A percentile compares a stretch with the other conserved stretches of the same genome.
Conservation (phyloP, 2,329 filamentous ascomycete genomes). For the Aureobasidium sp. region DNA sequence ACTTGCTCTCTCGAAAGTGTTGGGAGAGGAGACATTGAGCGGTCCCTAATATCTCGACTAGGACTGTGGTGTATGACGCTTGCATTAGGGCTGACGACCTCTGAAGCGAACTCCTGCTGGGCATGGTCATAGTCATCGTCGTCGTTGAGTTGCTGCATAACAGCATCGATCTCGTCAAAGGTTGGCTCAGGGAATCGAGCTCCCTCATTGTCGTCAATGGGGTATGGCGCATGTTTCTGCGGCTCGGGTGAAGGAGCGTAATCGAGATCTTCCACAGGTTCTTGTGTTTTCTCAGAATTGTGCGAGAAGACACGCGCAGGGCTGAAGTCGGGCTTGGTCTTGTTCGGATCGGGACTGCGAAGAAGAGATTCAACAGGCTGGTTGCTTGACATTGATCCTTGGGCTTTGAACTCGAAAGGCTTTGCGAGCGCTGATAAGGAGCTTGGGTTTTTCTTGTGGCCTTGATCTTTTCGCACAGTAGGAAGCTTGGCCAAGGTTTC, state of each 20-base stretch:
- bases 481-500: constrained; percentile 1
- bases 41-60: background rate
- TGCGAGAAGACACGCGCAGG: constrained; percentile 18
- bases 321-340: constrained; percentile 18
- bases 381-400: constrained; percentile 8
- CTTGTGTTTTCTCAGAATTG: background rate
- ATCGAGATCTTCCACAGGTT: background rate
- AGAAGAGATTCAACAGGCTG: background rate
- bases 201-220: constrained; percentile 30
- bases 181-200: constrained; percentile 37
- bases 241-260: constrained; percentile 21
- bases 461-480: background rate
- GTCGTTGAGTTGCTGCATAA: constrained; percentile 80
- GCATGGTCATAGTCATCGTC: constrained; percentile 39
- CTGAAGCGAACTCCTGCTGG: constrained; percentile 33
- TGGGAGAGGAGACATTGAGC: constrained; percentile 16
- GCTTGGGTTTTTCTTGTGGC: constrained; percentile 25
- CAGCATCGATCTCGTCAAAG: constrained; percentile 82
- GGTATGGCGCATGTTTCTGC: constrained; percentile 28
- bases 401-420: constrained; percentile 49
- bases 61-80: constrained; percentile 12
- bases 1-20: background rate
- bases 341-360: constrained; percentile 8
- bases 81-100: constrained; percentile 22
- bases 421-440: constrained; percentile 65